Base-by-base conservation (phyloP, 2,329 filamentous ascomycete genomes). In the Pseudodiploospora longispora region DNA sequence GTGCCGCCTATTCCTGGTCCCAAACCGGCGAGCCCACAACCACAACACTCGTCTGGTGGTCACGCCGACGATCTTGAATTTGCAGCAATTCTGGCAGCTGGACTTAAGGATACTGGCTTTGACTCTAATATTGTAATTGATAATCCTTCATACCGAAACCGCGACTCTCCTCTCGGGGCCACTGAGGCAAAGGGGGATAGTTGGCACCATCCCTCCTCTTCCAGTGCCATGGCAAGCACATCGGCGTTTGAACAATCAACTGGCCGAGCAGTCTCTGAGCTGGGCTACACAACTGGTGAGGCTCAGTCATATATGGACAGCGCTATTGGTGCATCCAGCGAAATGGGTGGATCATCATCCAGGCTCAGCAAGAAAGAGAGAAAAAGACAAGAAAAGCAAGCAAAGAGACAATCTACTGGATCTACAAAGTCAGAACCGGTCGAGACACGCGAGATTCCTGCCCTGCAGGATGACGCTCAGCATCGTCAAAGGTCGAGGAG, bases 61-160 rank as follows among this genome's bases (percentile, higher is more conserved):
- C 89, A 85, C 55, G 76, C 68, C 2, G 75, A 82, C 45, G 84
- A 87, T 52, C 64, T 83, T 6, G 80, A 80, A 41, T 87, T 88
- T 52, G 78, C 81, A 6, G 84, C 83, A 29, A 79, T 76, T 3
- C 64, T 87, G 38, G 82, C 83, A 46, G 85, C 83, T 39, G 82
- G 80, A 2, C 69, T 86, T 40, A 67, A 82, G 56, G 75, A 80
- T n/a, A 76, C 80, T 38, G 84, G 84, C 0, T 87, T 88, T 50
- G 75, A 86, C 54, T 78, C 82, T 4, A 75, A 83, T 35, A 78
- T 87, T 46, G 79, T 87, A 38, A 82, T 84, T 32, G 70, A 85
- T 38, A 74, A 87, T 52, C 76, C 78, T 0, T 67, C 62, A 1
- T 87, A 81, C 55, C 77, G 77, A 50, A 73, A 71, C 41, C 78